A percentile compares a stretch with the other conserved stretches of the same genome.
Evolutionary conservation across 176 grass and related monocot genomes (phyloP).

Genomic region (Juncus effusus): DNA sequence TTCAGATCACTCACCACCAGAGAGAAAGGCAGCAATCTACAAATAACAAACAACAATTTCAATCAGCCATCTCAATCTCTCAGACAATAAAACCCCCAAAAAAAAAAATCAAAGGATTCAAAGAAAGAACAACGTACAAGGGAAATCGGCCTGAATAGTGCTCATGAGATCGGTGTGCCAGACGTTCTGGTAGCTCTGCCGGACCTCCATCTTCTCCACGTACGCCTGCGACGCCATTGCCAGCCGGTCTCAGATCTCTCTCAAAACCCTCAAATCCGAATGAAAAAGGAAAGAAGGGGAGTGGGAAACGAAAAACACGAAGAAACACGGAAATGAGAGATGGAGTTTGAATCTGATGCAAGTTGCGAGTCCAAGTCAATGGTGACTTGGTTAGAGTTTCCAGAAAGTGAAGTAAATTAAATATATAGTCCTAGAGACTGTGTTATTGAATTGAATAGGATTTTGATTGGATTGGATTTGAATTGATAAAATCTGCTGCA

Average conservation of each 20-base stretch:
- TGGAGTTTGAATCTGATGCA: no score
- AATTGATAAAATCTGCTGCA: background rate
- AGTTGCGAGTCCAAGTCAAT: background rate
- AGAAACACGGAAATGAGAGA: background rate
- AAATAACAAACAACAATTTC: background rate
- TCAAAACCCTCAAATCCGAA: no score
- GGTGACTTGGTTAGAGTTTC: background rate
- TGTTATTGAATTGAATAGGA: no score
- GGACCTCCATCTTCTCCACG: conserved; percentile 86
- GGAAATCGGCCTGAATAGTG: conserved; percentile 72
- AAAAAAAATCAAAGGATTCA: background rate
- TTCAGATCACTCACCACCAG: conserved; percentile 63
- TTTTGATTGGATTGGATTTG: background rate
- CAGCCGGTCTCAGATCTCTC: background rate
- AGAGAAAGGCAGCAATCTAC: conserved; percentile 88
- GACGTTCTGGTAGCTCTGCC: conserved; percentile 88
- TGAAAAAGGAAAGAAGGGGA: conserved; percentile 19
- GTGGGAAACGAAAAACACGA: background rate
- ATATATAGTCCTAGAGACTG: background rate
- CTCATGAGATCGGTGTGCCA: conserved; percentile 80
- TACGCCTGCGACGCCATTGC: conserved; percentile 60
- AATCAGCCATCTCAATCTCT: conserved; percentile 10
- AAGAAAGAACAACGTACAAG: conserved; percentile 33
- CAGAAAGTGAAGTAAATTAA: background rate
- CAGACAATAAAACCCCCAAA: background rate